A percentile compares a stretch with the other conserved stretches of the same genome.
Evolutionary conservation across 192 early-diverging fungal genomes (phyloP).

Genomic region (Backusella circina): DNA sequence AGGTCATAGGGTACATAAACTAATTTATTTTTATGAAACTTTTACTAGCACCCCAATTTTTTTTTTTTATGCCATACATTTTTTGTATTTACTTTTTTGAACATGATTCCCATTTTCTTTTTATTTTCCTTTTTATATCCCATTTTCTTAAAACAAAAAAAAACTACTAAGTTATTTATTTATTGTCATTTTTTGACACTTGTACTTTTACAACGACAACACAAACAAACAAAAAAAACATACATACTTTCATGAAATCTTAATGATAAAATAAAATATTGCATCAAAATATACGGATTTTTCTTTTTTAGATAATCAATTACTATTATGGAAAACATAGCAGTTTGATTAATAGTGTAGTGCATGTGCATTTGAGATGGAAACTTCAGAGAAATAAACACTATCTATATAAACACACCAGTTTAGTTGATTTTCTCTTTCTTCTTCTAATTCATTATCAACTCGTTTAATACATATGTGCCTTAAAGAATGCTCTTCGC

Average conservation of each 20-base stretch:
- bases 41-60: neutral
- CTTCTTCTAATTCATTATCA: too few species aligned
- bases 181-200: neutral
- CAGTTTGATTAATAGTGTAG: too few species aligned
- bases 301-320: too few species aligned
- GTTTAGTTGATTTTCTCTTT: too few species aligned
- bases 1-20: neutral
- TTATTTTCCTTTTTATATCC: neutral
- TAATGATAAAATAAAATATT: neutral
- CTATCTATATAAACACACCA: too few species aligned
- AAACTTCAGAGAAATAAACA: too few species aligned
- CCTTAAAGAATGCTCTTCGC: too few species aligned
- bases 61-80: neutral
- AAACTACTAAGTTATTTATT: neutral
- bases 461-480: too few species aligned
- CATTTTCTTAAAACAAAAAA: neutral
- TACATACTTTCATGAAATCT: neutral
- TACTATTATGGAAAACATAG: too few species aligned
- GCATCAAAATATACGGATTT: neutral
- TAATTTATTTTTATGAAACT: neutral
- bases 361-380: too few species aligned
- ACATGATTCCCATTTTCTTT: neutral
- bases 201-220: neutral
- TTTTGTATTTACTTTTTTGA: neutral
- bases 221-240: neutral